Conservation (phyloP, 2,329 filamentous ascomycete genomes). For the Bipolaris oryzae region DNA sequence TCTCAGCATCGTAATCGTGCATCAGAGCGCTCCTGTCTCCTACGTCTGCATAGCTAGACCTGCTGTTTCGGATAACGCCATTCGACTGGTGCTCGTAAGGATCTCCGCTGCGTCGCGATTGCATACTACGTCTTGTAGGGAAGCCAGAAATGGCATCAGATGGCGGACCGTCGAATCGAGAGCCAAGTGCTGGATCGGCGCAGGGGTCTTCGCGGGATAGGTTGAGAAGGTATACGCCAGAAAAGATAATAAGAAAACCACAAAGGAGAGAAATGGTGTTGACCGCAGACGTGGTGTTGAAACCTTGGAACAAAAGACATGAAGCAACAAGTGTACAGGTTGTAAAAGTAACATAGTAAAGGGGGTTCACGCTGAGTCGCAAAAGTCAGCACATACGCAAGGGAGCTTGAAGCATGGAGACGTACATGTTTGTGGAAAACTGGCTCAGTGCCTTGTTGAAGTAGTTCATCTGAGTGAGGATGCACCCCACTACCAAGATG, state of each 20-base stretch:
- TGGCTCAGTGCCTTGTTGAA: constrained; percentile 98
- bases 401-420: constrained; percentile 18
- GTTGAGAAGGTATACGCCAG: constrained; percentile 93
- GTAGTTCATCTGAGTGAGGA: constrained; percentile 99
- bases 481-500: constrained; percentile 90
- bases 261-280: constrained; percentile 92
- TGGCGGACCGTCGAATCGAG: constrained; percentile 73
- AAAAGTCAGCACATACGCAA: constrained; percentile 11
- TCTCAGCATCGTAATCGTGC: constrained; percentile 84
- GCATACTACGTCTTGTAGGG: constrained; percentile 92
- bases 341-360: constrained; percentile 98
- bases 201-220: constrained; percentile 92
- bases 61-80: constrained; percentile 12
- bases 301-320: constrained; percentile 93
- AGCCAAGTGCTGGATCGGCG: constrained; percentile 67
- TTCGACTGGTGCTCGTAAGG: constrained; percentile 56
- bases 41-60: constrained; percentile 22
- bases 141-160: constrained; percentile 90
- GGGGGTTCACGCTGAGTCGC: constrained; percentile 77
- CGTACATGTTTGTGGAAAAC: constrained; percentile 96
- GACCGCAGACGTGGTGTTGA: constrained; percentile 90
- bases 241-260: constrained; percentile 93
- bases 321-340: constrained; percentile 92
- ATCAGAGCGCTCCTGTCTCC: constrained; percentile 83
- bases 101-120: constrained; percentile 70